phyloP scores from a whole-genome alignment of 1,139 yeast genomes.

The Insectozyma bohioensis region DNA sequence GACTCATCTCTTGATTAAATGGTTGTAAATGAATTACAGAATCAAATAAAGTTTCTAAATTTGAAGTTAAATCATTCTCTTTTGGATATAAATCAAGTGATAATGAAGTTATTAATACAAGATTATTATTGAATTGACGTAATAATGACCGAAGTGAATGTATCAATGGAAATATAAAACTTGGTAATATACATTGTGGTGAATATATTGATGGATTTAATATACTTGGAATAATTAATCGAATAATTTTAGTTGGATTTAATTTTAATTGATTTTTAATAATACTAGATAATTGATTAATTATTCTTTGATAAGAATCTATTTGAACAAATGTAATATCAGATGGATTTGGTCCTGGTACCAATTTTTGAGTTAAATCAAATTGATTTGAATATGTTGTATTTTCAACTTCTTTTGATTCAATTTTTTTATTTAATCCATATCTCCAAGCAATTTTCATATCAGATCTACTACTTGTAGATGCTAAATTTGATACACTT shows the following conservation, averaged over 20 bases:
- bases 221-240: constrained; percentile 74
- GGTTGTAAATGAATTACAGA: constrained; percentile 78
- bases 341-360: constrained; percentile 63
- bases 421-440: constrained; percentile 50
- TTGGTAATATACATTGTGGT: constrained; percentile 49
- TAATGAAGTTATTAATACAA: constrained; percentile 53
- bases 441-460: constrained; percentile 90
- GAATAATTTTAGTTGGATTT: constrained; percentile 46
- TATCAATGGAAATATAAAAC: constrained; percentile 58
- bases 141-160: constrained; percentile 59
- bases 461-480: constrained; percentile 37
- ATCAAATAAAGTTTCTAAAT: constrained; percentile 64
- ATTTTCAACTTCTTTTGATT: constrained; percentile 16
- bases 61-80: constrained; percentile 44
- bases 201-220: constrained; percentile 78
- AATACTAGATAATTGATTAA: constrained; percentile 41
- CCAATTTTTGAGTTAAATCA: constrained; percentile 68
- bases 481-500: constrained; percentile 65
- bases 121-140: constrained; percentile 44
- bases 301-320: constrained; percentile 20
- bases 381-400: constrained; percentile 59
- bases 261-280: constrained; percentile 34
- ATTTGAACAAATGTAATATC: constrained; percentile 62
- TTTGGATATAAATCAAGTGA: constrained; percentile 71
- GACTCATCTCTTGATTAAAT: constrained; percentile 72